A percentile compares a stretch with the other conserved stretches of the same genome.
Conservation (phyloP, 2,329 filamentous ascomycete species). For the Calonectria pseudoturangicola region DNA sequence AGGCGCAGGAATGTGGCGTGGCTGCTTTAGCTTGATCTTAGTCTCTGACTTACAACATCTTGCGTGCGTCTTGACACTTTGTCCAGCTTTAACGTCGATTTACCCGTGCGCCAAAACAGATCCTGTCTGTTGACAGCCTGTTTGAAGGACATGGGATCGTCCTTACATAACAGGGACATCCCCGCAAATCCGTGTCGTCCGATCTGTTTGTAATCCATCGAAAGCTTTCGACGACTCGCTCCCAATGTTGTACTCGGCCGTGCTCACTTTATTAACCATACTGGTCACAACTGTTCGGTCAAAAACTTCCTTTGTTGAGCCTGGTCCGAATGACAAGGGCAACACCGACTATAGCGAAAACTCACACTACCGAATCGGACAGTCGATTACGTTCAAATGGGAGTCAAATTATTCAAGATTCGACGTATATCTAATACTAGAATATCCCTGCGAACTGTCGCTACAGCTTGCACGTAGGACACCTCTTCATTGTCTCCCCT, state of each 20-base stretch:
- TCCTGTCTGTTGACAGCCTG: not conserved
- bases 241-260: not conserved
- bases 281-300: not conserved
- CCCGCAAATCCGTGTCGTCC: not conserved
- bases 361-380: not conserved
- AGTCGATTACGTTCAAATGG: not conserved
- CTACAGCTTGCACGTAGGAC: not conserved
- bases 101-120: not conserved
- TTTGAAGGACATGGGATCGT: not conserved
- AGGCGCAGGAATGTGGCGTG: conserved; percentile 21
- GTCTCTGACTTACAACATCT: not conserved
- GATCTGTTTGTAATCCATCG: not conserved
- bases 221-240: not conserved
- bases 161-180: not conserved
- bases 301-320: not conserved
- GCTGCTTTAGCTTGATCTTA: not conserved
- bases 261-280: not conserved
- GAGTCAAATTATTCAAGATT: not conserved
- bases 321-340: not conserved
- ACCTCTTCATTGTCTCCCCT: not conserved
- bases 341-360: not conserved
- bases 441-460: not conserved
- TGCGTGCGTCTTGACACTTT: not conserved
- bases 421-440: not conserved
- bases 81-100: not conserved